Conservation (phyloP, 495 filamentous ascomycete genomes). For the Penicillium bialowiezense region DNA sequence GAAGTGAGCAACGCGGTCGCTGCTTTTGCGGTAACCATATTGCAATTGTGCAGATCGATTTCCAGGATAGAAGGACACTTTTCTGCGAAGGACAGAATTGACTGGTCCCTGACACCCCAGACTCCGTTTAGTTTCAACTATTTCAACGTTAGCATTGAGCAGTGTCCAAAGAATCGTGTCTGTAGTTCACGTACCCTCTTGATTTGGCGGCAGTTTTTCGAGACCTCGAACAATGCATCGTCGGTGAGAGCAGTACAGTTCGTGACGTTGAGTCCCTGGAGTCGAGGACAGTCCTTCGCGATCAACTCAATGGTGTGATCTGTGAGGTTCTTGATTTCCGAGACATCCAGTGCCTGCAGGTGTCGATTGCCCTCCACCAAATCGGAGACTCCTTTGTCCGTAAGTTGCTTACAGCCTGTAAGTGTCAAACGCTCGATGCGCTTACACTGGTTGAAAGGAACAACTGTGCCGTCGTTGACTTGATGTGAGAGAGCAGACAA, state of each 20-base stretch:
- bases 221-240: slow-evolving; percentile 77
- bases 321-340: slow-evolving; percentile 73
- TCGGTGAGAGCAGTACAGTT: slow-evolving; percentile 82
- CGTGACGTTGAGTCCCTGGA: slow-evolving; percentile 94
- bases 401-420: slow-evolving; percentile 82
- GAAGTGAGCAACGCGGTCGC: slow-evolving; percentile 73
- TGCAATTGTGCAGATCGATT: slow-evolving; percentile 90
- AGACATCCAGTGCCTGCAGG: slow-evolving; percentile 89
- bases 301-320: slow-evolving; percentile 79
- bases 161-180: not conserved
- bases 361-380: slow-evolving; percentile 76
- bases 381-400: slow-evolving; percentile 76
- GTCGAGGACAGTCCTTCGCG: slow-evolving; percentile 71
- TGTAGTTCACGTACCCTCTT: slow-evolving; percentile 65
- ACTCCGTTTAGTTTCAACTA: slow-evolving; percentile 96
- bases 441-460: slow-evolving; percentile 79
- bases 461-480: slow-evolving; percentile 86
- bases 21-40: slow-evolving; percentile 71
- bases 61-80: slow-evolving; percentile 91
- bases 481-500: slow-evolving; percentile 70
- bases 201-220: slow-evolving; percentile 77
- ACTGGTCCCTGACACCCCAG: slow-evolving; percentile 68
- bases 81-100: slow-evolving; percentile 80
- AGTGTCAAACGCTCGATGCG: slow-evolving; percentile 91
- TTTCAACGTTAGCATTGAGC: slow-evolving; percentile 24